A percentile compares a stretch with the other conserved stretches of the same genome.
phyloP scores from a whole-genome alignment of 2,329 filamentous ascomycete genomes.

The Pseudogymnoascus sp. region DNA sequence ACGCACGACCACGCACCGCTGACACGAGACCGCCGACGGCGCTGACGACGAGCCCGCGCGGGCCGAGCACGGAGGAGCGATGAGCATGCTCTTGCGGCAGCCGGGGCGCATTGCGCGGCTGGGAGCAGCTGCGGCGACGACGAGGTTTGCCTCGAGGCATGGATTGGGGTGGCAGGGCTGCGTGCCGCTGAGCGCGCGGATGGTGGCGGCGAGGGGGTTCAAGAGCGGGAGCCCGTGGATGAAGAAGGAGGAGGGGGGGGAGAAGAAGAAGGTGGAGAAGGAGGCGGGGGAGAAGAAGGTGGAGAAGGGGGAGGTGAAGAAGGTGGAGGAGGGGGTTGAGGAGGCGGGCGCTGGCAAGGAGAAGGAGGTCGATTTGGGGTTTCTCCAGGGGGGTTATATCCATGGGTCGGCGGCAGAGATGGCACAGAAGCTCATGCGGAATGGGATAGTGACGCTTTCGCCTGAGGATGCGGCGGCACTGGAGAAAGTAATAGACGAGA shows the following conservation, averaged over 20 bases:
- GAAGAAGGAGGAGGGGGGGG: neutral
- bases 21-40: neutral
- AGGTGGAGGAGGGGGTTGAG: slow-evolving; percentile 15
- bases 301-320: neutral
- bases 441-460: neutral
- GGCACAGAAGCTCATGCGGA: neutral
- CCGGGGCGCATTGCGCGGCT: slow-evolving; percentile 5
- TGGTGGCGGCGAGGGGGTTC: neutral
- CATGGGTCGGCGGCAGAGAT: neutral
- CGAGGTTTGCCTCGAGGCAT: neutral
- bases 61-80: slow-evolving; percentile 6
- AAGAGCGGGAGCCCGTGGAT: neutral
- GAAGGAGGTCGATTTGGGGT: slow-evolving; percentile 14
- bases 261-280: neutral
- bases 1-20: neutral
- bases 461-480: neutral
- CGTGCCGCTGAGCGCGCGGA: neutral
- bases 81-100: neutral
- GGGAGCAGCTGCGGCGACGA: neutral
- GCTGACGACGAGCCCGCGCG: slow-evolving; percentile 3
- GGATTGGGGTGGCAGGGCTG: neutral
- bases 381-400: neutral
- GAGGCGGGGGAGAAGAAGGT: neutral
- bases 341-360: neutral
- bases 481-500: neutral